A percentile compares a stretch with the other conserved stretches of the same genome.
Evolutionary conservation across 2,329 filamentous ascomycete species (phyloP).

Genomic region (Stagonosporopsis cucurbitacearum): DNA sequence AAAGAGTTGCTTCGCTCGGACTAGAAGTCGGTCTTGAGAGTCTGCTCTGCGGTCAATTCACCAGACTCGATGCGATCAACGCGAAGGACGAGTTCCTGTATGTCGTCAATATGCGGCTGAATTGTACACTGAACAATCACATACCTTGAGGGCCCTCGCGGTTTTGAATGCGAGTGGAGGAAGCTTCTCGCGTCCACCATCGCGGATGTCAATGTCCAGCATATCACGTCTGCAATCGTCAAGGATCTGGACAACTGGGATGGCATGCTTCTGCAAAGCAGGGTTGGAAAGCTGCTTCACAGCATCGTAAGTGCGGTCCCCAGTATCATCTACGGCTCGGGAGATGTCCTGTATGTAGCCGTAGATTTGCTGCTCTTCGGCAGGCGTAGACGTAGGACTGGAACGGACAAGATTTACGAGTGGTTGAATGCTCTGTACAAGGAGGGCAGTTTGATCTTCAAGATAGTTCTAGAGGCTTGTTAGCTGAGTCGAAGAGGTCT

Average conservation of each 20-base stretch:
- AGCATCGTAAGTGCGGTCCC: constrained; percentile 66
- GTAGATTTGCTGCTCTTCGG: constrained; percentile 60
- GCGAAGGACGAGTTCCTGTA: constrained; percentile 50
- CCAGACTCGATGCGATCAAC: constrained; percentile 51
- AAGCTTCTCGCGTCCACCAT: constrained; percentile 68
- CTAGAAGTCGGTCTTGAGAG: constrained; percentile 43
- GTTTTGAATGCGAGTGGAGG: constrained; percentile 88
- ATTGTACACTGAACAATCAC: background rate
- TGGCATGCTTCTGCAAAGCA: constrained; percentile 58
- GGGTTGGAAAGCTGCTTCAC: constrained; percentile 57
- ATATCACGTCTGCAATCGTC: constrained; percentile 70
- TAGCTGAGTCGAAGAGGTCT: constrained; percentile 7
- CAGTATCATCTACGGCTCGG: constrained; percentile 72
- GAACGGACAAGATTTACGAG: constrained; percentile 73
- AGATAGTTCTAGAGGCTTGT: constrained; percentile 68
- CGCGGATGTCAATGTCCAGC: constrained; percentile 65
- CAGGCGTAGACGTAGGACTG: constrained; percentile 34
- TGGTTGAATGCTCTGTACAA: constrained; percentile 83
- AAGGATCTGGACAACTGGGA: constrained; percentile 63
- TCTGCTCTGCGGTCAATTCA: constrained; percentile 45
- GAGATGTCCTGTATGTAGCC: constrained; percentile 75
- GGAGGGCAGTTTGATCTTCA: constrained; percentile 79
- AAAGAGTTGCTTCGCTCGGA: background rate
- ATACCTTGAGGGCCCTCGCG: constrained; percentile 76
- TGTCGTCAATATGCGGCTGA: background rate